Conservation (phyloP, 2,329 filamentous ascomycete genomes). For the Talaromyces atroroseus region DNA sequence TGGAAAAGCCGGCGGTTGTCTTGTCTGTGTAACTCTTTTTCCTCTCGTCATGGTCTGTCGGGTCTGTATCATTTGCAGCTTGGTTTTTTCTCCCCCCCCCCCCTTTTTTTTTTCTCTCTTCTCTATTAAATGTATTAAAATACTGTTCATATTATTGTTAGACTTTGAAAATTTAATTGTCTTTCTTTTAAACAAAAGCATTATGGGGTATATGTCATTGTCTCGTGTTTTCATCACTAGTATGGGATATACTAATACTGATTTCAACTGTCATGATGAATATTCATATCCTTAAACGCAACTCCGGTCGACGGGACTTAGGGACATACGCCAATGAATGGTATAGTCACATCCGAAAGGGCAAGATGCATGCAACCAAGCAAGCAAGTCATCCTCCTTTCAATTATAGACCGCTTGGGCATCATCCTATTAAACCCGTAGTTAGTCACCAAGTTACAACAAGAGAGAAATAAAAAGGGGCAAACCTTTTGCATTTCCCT, state of each 20-base stretch:
- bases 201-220: background rate
- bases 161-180: background rate
- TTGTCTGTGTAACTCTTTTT: background rate
- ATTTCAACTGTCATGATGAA: background rate
- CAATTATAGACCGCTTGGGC: too few relatives aligned
- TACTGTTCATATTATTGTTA: slow-evolving; percentile 2
- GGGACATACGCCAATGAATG: too few relatives aligned
- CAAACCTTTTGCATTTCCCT: slow-evolving; percentile 43
- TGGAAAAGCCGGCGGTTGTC: background rate
- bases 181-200: background rate
- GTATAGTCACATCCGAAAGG: too few relatives aligned
- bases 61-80: slow-evolving; percentile 4
- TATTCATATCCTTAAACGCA: background rate
- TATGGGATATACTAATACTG: background rate
- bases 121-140: slow-evolving; percentile 5
- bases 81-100: too few relatives aligned
- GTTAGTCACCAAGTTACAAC: too few relatives aligned
- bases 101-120: slow-evolving; percentile 1
- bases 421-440: too few relatives aligned
- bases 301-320: too few relatives aligned
- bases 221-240: background rate
- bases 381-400: too few relatives aligned
- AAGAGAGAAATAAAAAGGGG: background rate
- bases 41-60: background rate
- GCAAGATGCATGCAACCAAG: too few relatives aligned